Base-by-base conservation (phyloP, 257 asterid genomes). In the Oldenlandia corymbosa region DNA sequence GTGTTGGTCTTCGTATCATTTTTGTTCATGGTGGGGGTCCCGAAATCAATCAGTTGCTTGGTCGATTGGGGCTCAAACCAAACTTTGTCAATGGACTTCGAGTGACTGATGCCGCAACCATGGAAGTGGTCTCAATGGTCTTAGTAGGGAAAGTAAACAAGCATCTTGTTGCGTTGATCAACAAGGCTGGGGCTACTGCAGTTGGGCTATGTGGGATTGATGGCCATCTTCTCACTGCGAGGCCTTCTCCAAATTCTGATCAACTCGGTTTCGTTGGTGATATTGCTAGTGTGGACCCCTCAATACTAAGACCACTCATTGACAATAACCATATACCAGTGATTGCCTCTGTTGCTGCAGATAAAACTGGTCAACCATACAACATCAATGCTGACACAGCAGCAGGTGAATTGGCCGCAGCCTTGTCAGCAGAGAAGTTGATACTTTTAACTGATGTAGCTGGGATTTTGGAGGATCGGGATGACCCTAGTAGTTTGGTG, bases 21-120 rank as follows among this genome's bases (percentile, higher is more conserved):
- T 82, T 86, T 30, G 95, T 89, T 32, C 95, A 84, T 9, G 93
- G 91, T 26, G 96, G 95, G 16, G 95, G 97, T 50, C 95, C 95
- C 0, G 91, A 86, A 71, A 89, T 87, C 71, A 87, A 89, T 83
- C 95, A 80, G 56, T 83, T 88, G 90, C 93, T 89, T 2, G 80
- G 79, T 1, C 72, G 74, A 39, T 77, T 89, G 32, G 81, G 83
- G 18, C 79, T 84, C 59, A 49, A 87, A 74, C 94, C 97, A 11
- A 80, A 73, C 74, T 89, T 89, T 59, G 78, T 81, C 39, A 79
- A 89, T 30, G 97, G 95, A 1, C 86, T 86, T 48, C 91, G 97
- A 2, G 95, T 86, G 20, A 84, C 94, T 0, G 97, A 89, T 66
- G 91, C 93, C 28, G 62, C 91, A 0, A 89, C 97, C 37, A 84